Percentiles rank a stretch among this genome's conserved stretches.
Evolutionary conservation across 176 grass and related monocot species (phyloP).

Genomic region (Oryza coarctata): DNA sequence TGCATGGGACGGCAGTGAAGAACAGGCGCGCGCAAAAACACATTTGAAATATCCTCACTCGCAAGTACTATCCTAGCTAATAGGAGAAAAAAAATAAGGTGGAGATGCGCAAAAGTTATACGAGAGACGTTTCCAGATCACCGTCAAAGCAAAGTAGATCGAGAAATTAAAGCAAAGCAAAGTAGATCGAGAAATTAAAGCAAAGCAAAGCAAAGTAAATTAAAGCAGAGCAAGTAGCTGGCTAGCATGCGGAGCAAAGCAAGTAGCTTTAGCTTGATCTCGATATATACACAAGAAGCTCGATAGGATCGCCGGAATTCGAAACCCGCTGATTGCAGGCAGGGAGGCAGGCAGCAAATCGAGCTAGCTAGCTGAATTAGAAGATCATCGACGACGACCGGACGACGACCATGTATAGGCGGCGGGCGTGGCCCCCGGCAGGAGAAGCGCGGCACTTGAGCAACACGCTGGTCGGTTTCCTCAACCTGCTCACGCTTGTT

Average conservation of each 20-base stretch:
- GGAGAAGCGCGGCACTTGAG: slow-evolving; percentile 15
- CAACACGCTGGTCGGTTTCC: slow-evolving; percentile 72
- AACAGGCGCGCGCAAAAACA: background rate
- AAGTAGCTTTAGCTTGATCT: too few relatives aligned
- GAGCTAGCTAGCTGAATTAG: too few relatives aligned
- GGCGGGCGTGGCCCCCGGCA: too few relatives aligned
- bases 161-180: background rate
- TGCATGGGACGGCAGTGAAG: background rate
- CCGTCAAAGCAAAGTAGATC: background rate
- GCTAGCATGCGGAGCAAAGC: too few relatives aligned
- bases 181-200: background rate
- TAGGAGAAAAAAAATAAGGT: background rate
- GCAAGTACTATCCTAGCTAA: background rate
- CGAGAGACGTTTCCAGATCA: background rate
- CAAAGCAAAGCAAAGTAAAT: background rate
- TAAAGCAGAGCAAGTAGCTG: too few relatives aligned
- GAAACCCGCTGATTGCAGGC: too few relatives aligned
- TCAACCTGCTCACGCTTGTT: slow-evolving; percentile 72
- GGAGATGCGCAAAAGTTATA: background rate
- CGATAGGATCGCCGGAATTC: too few relatives aligned
- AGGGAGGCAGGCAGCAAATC: too few relatives aligned
- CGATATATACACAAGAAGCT: background rate
- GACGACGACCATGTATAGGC: background rate
- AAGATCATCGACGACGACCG: too few relatives aligned
- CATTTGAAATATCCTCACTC: background rate